Conservation (phyloP, 306 rosid species). For the Hippophae gyantsensis region DNA sequence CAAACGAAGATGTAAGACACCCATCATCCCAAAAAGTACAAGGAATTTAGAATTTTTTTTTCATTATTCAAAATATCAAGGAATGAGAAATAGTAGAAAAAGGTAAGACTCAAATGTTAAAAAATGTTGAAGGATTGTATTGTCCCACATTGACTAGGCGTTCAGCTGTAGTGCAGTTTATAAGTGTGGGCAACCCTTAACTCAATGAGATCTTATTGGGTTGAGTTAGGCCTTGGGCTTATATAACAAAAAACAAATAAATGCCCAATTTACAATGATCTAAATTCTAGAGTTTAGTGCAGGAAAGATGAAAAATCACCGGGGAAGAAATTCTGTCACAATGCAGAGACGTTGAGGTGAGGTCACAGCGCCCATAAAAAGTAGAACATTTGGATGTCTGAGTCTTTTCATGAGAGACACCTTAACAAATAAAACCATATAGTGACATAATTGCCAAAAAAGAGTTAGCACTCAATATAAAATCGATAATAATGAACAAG, state of each 20-base stretch:
- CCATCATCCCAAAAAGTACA: constrained; percentile 22
- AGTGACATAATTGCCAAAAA: constrained; percentile 12
- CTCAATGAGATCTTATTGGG: too few species aligned
- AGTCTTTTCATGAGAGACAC: constrained; percentile 96
- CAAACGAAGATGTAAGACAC: constrained; percentile 15
- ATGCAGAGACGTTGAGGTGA: constrained; percentile 91
- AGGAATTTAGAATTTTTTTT: neutral
- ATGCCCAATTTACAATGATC: too few species aligned
- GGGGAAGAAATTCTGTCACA: constrained; percentile 94
- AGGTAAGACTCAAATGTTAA: too few species aligned
- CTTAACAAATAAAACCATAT: constrained; percentile 28
- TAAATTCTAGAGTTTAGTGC: constrained; percentile 2
- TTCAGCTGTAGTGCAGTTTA: too few species aligned
- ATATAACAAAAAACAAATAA: too few species aligned
- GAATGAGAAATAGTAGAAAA: too few species aligned
- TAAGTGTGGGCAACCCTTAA: too few species aligned
- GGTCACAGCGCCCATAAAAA: constrained; percentile 99
- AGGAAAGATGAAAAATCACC: constrained; percentile 40
- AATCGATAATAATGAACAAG: neutral
- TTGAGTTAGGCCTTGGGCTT: too few species aligned
- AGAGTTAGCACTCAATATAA: neutral
- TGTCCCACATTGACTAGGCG: too few species aligned
- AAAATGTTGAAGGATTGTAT: too few species aligned
- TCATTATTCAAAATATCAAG: neutral
- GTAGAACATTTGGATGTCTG: constrained; percentile 89